Base-by-base conservation (phyloP, 2,329 filamentous ascomycete species). In the Pleurostoma richardsiae region DNA sequence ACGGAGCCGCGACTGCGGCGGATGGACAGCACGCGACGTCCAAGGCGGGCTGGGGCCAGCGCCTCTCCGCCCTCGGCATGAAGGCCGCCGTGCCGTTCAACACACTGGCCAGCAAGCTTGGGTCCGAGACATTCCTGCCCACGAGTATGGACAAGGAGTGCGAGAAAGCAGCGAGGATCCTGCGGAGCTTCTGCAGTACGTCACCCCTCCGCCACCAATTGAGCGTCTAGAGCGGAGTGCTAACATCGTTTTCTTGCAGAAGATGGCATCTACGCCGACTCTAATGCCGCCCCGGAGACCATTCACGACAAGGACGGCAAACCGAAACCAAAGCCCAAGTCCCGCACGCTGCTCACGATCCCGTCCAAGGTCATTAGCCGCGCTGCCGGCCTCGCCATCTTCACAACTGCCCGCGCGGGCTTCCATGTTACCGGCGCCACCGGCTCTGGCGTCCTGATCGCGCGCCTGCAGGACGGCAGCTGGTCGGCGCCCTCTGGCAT, bases 401-500 rank as follows among this genome's bases (percentile, higher is more conserved):
- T 88, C 69, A 87, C 83, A 3, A 85, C 81, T 1, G 80, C 86
- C 61, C 81, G 84, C 45, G 79, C 79, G 0, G 84, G 83, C 7
- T 73, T 86, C 47, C 82, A 82, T 62, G 66, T 86, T 31, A 80
- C 80, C 3, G 83, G 82, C n/a, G 78, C 82, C 4, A 82, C 80
- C 6, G 84, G 84, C 30, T 83, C 81, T 3, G 85, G 84, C 31
- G 66, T 88, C 27, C 69, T 88, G 8, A 70, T 87, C 45, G 79
- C 78, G 5, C 79, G 82, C 10, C 73, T 79, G 31, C 71, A 74
- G 3, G 82, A 86, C 57, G 83, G 83, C 10, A 72, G 70, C 6
- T 95, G 89, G 89, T 88, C 85, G 39, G 85, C 88, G 1, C 90
- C 90, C 0, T 89, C 85, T 0, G 90, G 86, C 30, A 91, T 95